Percentiles rank a stretch among this genome's conserved stretches.
These are phyloP conservation scores for Papiliotrema nemorosa DNA, from an alignment of 1,284 basidiomycete species.

Conservation along the genomic window DNA sequence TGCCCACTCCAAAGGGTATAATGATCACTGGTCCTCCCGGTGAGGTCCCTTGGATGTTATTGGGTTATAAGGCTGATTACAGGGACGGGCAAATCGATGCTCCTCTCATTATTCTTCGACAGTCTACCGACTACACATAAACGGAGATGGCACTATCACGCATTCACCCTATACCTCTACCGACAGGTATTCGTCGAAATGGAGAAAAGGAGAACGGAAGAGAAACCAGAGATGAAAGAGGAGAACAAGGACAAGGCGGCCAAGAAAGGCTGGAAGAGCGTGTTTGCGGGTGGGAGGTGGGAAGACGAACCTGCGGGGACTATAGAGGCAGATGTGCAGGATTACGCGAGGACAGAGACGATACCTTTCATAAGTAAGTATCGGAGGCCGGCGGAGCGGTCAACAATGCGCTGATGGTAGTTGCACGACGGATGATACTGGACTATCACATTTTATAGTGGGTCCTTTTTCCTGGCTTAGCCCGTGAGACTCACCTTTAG, in stretches of 20 bases:
- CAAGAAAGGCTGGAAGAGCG: conserved; percentile 41
- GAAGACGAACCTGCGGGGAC: conserved; percentile 34
- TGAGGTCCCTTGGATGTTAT: conserved; percentile 6
- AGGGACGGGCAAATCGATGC: conserved; percentile 59
- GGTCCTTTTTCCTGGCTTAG: conserved; percentile 35
- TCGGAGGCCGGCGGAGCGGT: background rate
- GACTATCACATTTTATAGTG: conserved; percentile 51
- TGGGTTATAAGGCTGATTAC: background rate
- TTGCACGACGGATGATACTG: conserved; percentile 48
- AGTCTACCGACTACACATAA: conserved; percentile 61
- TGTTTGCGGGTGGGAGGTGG: conserved; percentile 51
- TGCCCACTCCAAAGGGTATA: conserved; percentile 60
- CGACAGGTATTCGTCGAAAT: conserved; percentile 53
- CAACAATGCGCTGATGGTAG: conserved; percentile 15
- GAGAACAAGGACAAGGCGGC: conserved; percentile 44
- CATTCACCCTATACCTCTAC: conserved; percentile 66
- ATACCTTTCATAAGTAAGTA: conserved; percentile 48
- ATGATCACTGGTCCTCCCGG: conserved; percentile 55
- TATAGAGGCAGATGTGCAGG: conserved; percentile 11
- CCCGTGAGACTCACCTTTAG: conserved; percentile 13
- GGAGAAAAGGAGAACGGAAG: conserved; percentile 31
- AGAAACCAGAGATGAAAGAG: conserved; percentile 41
- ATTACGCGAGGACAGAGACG: conserved; percentile 39
- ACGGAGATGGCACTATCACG: conserved; percentile 63
- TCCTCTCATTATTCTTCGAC: conserved; percentile 65